Evolutionary conservation across 2,329 filamentous ascomycete species (phyloP).

Genomic region (Botrytis fragariae): DNA sequence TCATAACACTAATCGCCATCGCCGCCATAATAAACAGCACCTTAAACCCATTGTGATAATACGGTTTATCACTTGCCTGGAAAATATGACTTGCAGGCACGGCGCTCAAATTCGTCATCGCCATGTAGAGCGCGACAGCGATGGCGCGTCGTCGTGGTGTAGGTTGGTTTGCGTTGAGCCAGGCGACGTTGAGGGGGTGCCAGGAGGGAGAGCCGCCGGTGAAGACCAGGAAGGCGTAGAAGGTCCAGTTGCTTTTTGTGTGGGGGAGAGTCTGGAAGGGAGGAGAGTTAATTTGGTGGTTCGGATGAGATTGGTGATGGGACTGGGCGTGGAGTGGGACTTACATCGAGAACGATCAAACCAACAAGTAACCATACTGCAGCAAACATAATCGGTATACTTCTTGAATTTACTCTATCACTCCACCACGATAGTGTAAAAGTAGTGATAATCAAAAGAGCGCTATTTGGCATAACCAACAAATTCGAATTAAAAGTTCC

Average conservation of each 20-base stretch:
- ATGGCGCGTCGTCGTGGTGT: constrained; percentile 16
- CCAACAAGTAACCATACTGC: constrained; percentile 16
- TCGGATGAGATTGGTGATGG: not conserved
- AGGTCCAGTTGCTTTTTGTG: constrained; percentile 16
- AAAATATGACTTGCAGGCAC: constrained; percentile 17
- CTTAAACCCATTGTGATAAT: constrained; percentile 19
- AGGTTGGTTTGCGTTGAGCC: constrained; percentile 17
- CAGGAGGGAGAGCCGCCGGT: constrained; percentile 14
- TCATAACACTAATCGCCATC: constrained; percentile 16
- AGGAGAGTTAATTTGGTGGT: not conserved
- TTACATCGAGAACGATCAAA: constrained; percentile 17
- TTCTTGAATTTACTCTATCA: constrained; percentile 12
- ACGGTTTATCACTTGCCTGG: constrained; percentile 17
- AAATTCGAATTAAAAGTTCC: constrained; percentile 46
- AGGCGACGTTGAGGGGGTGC: constrained; percentile 20
- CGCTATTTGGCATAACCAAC: constrained; percentile 46
- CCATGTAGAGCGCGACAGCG: constrained; percentile 15
- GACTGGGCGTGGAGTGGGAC: not conserved
- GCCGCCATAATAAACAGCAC: constrained; percentile 18
- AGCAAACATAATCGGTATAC: constrained; percentile 19
- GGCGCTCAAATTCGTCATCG: constrained; percentile 12
- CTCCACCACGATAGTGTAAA: constrained; percentile 19
- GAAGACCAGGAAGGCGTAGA: constrained; percentile 20
- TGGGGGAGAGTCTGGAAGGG: constrained; percentile 4
- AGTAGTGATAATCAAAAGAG: constrained; percentile 38